Percentiles rank a stretch among this genome's conserved stretches.
Conservation (phyloP, 148 eudicot species). For the Dysphania ambrosioides region DNA sequence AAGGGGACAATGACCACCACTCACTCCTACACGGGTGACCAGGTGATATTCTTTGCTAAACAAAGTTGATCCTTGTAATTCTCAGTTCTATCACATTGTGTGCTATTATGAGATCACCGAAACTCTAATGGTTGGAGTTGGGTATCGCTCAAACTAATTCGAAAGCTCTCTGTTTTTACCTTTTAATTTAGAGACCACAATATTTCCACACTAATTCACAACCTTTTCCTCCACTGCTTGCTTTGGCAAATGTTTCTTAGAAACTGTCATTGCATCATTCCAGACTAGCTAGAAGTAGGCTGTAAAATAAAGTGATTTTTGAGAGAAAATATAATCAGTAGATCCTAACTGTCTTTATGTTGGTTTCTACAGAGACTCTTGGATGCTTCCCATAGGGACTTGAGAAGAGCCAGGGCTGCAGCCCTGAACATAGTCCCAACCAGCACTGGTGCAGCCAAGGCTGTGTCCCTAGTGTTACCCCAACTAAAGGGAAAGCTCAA, state of each 20-base stretch:
- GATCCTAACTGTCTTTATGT: not conserved
- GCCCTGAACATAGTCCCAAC: slow-evolving; percentile 99
- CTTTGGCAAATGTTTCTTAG: not conserved
- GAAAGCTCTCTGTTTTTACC: not conserved
- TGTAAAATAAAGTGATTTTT: not conserved
- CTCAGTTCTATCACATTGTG: not conserved
- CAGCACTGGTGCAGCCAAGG: slow-evolving; percentile 99
- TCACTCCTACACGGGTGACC: slow-evolving; percentile 99
- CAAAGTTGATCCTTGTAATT: not conserved
- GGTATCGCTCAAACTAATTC: not conserved
- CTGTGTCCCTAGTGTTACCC: slow-evolving; percentile 92
- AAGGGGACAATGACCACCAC: slow-evolving; percentile 99
- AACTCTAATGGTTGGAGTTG: not conserved
- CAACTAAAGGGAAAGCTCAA: slow-evolving; percentile 99
- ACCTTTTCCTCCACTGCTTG: not conserved
- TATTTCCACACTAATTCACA: not conserved
- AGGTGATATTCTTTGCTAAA: slow-evolving; percentile 40
- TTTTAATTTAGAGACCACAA: not conserved
- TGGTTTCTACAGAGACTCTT: slow-evolving; percentile 67
- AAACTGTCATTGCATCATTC: not conserved
- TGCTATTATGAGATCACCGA: not conserved
- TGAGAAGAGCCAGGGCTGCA: slow-evolving; percentile 97
- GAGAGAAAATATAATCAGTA: not conserved
- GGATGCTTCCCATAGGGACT: slow-evolving; percentile 98
- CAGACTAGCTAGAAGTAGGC: not conserved